Evolutionary conservation across 2,329 filamentous ascomycete species (phyloP).

Genomic region (Aspergillus sp.): DNA sequence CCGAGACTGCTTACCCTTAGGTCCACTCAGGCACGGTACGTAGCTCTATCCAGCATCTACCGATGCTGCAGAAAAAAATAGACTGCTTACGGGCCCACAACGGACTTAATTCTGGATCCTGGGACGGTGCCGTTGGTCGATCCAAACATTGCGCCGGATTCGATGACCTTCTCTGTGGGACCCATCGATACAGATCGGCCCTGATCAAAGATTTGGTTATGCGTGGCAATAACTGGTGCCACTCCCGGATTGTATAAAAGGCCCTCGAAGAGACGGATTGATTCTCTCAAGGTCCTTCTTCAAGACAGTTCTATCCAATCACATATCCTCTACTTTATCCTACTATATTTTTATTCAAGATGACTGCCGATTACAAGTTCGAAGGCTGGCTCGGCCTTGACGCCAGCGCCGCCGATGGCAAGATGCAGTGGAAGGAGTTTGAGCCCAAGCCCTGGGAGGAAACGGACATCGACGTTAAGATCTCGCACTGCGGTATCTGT

Average conservation of each 20-base stretch:
- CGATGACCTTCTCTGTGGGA: not conserved
- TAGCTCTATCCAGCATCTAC: too few relatives aligned
- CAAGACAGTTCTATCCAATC: not conserved
- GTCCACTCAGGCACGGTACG: not conserved
- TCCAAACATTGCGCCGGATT: not conserved
- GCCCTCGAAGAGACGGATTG: not conserved
- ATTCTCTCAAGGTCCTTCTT: not conserved
- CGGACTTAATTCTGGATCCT: slow-evolving; percentile 3
- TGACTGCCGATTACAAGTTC: slow-evolving; percentile 48
- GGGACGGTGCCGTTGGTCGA: not conserved
- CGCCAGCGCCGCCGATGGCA: slow-evolving; percentile 50
- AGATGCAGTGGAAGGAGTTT: slow-evolving; percentile 57
- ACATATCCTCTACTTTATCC: not conserved
- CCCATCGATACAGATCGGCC: not conserved
- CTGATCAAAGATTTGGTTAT: not conserved
- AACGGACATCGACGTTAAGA: slow-evolving; percentile 63
- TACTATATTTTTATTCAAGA: not conserved
- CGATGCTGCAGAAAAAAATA: not conserved
- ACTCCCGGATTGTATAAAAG: not conserved
- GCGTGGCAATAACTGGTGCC: not conserved
- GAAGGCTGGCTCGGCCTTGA: slow-evolving; percentile 59
- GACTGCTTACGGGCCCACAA: not conserved
- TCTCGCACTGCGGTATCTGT: slow-evolving; percentile 66
- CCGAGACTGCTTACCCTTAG: not conserved
- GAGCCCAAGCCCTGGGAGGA: slow-evolving; percentile 66